Evolutionary conservation across 2,329 filamentous ascomycete genomes (phyloP).

Genomic region (Cyphellophora europaea): DNA sequence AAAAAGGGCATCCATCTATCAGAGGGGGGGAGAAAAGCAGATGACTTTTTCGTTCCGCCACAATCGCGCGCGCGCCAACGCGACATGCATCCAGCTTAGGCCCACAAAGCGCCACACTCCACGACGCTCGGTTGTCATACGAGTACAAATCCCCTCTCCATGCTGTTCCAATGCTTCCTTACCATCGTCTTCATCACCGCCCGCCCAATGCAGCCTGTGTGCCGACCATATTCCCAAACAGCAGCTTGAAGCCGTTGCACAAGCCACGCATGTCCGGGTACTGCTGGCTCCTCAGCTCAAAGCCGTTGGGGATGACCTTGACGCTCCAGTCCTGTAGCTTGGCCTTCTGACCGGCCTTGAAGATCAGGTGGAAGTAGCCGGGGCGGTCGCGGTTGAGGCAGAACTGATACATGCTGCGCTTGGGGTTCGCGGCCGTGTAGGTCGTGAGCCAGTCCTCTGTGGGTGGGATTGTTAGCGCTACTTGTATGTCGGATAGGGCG

Average conservation of each 20-base stretch:
- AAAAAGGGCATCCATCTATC: too few relatives aligned
- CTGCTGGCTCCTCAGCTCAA: conserved; percentile 75
- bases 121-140: too few relatives aligned
- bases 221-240: conserved; percentile 58
- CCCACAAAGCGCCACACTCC: too few relatives aligned
- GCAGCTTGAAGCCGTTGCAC: conserved; percentile 93
- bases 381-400: conserved; percentile 87
- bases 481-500: too few relatives aligned
- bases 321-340: conserved; percentile 71
- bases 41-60: too few relatives aligned
- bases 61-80: too few relatives aligned
- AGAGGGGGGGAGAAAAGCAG: too few relatives aligned
- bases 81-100: too few relatives aligned
- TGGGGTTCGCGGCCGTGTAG: conserved; percentile 93
- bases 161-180: too few relatives aligned
- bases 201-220: conserved; percentile 10
- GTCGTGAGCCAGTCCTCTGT: conserved; percentile 90
- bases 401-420: conserved; percentile 87
- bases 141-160: too few relatives aligned
- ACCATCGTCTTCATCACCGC: conserved; percentile 1
- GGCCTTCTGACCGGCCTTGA: conserved; percentile 77
- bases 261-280: conserved; percentile 93
- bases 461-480: conserved; percentile 3
- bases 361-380: conserved; percentile 91
- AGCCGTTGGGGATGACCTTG: conserved; percentile 85